phyloP scores from a whole-genome alignment of 805 yeast species.

The Zygosaccharomyces kombuchaensis region DNA sequence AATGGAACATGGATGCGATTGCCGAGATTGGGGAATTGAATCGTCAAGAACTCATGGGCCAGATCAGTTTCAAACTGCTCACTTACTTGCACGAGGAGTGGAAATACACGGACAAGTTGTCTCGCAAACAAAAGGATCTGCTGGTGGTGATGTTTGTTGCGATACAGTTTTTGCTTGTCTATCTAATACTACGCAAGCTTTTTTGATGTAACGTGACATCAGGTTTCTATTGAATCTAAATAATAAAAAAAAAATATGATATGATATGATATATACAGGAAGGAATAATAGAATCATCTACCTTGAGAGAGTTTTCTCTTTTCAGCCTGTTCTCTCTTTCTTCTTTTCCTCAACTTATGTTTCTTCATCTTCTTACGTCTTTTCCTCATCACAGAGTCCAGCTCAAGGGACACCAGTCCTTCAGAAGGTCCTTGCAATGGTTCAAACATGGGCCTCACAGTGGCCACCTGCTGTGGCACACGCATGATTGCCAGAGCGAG shows the following conservation, averaged over 20 bases:
- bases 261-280: constrained; percentile 8
- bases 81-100: constrained; percentile 34
- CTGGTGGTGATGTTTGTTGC: constrained; percentile 9
- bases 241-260: neutral
- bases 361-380: constrained; percentile 96
- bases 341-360: constrained; percentile 94
- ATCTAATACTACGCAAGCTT: constrained; percentile 10
- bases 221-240: neutral
- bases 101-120: constrained; percentile 26
- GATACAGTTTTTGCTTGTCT: constrained; percentile 12
- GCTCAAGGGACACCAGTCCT: constrained; percentile 28
- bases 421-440: constrained; percentile 2
- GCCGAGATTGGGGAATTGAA: constrained; percentile 66
- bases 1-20: constrained; percentile 55
- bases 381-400: constrained; percentile 74
- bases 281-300: constrained; percentile 17
- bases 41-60: constrained; percentile 49
- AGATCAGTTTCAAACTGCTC: constrained; percentile 49
- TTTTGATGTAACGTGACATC: neutral
- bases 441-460: constrained; percentile 1
- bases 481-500: neutral
- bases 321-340: constrained; percentile 84
- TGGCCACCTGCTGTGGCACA: neutral
- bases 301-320: constrained; percentile 60
- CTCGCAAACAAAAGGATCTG: constrained; percentile 13